Percentiles rank a stretch among this genome's conserved stretches.
These are phyloP conservation scores for Magnusiomyces tetraspermus DNA, from an alignment of 1,139 yeast species.

Conservation along the genomic window DNA sequence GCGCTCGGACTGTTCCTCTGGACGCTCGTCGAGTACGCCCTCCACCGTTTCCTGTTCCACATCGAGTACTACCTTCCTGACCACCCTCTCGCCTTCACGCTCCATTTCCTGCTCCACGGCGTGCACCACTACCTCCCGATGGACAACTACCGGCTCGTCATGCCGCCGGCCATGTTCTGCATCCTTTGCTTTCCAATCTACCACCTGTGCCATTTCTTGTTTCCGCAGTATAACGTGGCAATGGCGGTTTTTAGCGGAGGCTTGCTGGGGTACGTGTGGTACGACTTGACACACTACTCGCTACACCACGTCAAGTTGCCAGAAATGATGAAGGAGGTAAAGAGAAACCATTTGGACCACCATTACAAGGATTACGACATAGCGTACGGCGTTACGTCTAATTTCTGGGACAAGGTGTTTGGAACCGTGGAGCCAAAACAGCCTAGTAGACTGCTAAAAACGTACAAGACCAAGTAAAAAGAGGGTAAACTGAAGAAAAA, in stretches of 20 bases:
- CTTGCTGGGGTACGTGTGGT: slow-evolving; percentile 80
- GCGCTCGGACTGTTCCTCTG: slow-evolving; percentile 69
- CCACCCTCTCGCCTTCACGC: slow-evolving; percentile 58
- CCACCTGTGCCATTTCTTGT: slow-evolving; percentile 51
- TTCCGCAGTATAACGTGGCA: slow-evolving; percentile 44
- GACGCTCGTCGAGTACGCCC: slow-evolving; percentile 79
- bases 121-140: slow-evolving; percentile 95
- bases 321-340: slow-evolving; percentile 59
- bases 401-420: slow-evolving; percentile 89
- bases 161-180: slow-evolving; percentile 84
- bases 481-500: not conserved
- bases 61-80: slow-evolving; percentile 80
- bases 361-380: slow-evolving; percentile 93
- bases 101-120: slow-evolving; percentile 89
- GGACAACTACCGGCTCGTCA: slow-evolving; percentile 86
- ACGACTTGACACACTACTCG: slow-evolving; percentile 84
- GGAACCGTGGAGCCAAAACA: slow-evolving; percentile 47
- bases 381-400: slow-evolving; percentile 92
- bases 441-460: slow-evolving; percentile 8
- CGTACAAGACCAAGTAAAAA: not conserved
- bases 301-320: slow-evolving; percentile 85
- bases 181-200: slow-evolving; percentile 52
- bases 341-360: slow-evolving; percentile 89
- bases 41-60: slow-evolving; percentile 92
- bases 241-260: slow-evolving; percentile 86